Base-by-base conservation (phyloP, 2,329 filamentous ascomycete genomes). In the Ophiocordyceps sinensis region DNA sequence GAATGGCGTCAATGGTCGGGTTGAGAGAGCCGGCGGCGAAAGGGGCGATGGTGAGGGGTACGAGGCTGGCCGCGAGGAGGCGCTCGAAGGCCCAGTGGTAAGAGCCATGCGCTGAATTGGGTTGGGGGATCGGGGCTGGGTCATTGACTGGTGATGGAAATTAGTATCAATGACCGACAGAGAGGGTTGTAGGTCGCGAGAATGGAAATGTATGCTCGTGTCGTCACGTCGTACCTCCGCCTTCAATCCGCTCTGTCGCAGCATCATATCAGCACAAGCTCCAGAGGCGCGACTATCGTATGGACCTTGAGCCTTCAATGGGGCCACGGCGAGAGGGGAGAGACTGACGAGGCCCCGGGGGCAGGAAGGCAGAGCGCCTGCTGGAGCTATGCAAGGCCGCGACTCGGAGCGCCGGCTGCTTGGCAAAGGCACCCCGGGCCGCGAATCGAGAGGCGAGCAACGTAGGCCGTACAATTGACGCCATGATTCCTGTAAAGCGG, bases 71-170 rank as follows among this genome's bases (percentile, higher is more conserved):
- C 43, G 86, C 81, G 53, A 96, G 68, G 43, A 86, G 61, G 58
- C 85, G 87, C 73, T 98, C 91, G 57, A 94, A 94, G 45, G 83
- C 85, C 91, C 91, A 98, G 75, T 98, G 91, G 71, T 96, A 98
- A 64, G 84, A 93, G 53, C 91, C 91, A 67, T 98, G 85, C 42
- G 78, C 70, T 35, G 89, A 79, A 52, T 74, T 77, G 41, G 85
- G 66, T 19, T 75, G 59, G 37, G 87, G 88, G 21, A 94, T 64
- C 32, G 76, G 77, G 28, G 76, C 83, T 42, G 91, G 77, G 57
- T 96, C 88, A 67, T 98, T 98, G 59, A 88, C 86, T 82, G 55
- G 30, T 34, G 10, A 17, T n/a, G 15, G 19, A 32, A 26, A 37
- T 46, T 37, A 46, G 44, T 34, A 46, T 14, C 21, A 14, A 7